These are phyloP conservation scores for Lineolata rhizophorae DNA, from an alignment of 495 filamentous ascomycete genomes.

Conservation along the genomic window DNA sequence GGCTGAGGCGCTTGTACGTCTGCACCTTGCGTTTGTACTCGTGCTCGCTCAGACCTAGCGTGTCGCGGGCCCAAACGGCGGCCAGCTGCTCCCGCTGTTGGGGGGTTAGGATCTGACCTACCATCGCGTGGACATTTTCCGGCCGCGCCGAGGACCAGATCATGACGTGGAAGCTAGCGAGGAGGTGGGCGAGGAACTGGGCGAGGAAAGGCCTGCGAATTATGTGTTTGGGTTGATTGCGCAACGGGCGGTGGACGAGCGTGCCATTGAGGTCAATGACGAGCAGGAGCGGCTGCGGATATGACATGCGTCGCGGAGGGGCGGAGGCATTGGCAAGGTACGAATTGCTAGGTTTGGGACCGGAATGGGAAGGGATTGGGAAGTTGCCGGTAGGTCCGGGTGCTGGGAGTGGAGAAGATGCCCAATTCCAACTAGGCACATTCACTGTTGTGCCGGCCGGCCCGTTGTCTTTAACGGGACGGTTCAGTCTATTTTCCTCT, in stretches of 20 bases:
- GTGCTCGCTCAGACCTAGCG: conserved; percentile 34
- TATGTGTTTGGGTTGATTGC: conserved; percentile 24
- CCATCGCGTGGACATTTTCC: conserved; percentile 43
- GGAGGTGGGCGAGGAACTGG: conserved; percentile 42
- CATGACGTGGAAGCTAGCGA: conserved; percentile 36
- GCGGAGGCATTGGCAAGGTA: too few relatives aligned
- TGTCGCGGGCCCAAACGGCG: conserved; percentile 63
- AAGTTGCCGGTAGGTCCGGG: too few relatives aligned
- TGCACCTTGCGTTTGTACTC: conserved; percentile 55
- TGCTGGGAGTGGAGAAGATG: too few relatives aligned
- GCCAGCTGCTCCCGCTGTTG: conserved; percentile 26
- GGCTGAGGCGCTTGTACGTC: conserved; percentile 66
- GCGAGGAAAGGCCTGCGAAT: conserved; percentile 35
- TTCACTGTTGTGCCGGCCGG: too few relatives aligned
- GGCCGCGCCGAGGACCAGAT: conserved; percentile 78
- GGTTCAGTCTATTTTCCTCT: too few relatives aligned
- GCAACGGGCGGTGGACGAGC: conserved; percentile 49
- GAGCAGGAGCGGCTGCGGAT: conserved; percentile 35
- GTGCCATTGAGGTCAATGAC: conserved; percentile 91
- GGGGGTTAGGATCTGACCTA: conserved; percentile 26
- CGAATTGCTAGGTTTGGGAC: too few relatives aligned
- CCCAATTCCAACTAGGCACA: too few relatives aligned
- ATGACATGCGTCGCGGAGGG: too few relatives aligned
- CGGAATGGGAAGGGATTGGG: too few relatives aligned
- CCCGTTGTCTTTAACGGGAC: too few relatives aligned